Evolutionary conservation across 176 grass and related monocot species (phyloP).

Genomic region (Oryza brachyantha): DNA sequence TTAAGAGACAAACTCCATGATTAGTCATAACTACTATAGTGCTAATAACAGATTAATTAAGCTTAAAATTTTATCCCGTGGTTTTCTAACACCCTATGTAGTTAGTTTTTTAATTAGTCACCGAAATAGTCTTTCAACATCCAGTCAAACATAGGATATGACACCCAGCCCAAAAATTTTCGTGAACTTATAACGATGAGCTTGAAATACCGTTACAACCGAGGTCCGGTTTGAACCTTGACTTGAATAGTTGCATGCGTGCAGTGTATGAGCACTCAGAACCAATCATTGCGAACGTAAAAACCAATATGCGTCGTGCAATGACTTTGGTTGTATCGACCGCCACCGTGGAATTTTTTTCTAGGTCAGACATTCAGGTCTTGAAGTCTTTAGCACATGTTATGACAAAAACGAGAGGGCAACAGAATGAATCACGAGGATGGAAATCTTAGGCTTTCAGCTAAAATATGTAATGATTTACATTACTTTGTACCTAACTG

Average conservation of each 20-base stretch:
- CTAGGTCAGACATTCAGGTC: neutral
- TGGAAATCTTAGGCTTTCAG: constrained; percentile 1
- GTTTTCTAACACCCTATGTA: no score
- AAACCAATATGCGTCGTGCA: neutral
- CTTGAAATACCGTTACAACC: neutral
- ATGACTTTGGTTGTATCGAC: neutral
- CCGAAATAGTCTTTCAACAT: no score
- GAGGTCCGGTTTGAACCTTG: neutral
- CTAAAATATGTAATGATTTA: no score
- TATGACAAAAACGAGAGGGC: neutral
- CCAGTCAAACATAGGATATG: no score
- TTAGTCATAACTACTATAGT: no score
- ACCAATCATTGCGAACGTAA: neutral
- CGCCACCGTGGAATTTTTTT: neutral
- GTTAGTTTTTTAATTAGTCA: no score
- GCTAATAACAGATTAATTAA: no score
- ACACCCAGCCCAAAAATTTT: no score
- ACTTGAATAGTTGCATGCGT: neutral
- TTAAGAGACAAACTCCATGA: no score
- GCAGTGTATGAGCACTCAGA: neutral
- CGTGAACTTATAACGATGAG: no score
- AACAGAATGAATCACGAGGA: neutral
- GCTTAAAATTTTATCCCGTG: no score
- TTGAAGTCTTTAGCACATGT: constrained; percentile 2
- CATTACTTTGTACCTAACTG: constrained; percentile 36